A percentile compares a stretch with the other conserved stretches of the same genome.
Evolutionary conservation across 2,329 filamentous ascomycete species (phyloP).

Genomic region (Colletotrichum sublineola): DNA sequence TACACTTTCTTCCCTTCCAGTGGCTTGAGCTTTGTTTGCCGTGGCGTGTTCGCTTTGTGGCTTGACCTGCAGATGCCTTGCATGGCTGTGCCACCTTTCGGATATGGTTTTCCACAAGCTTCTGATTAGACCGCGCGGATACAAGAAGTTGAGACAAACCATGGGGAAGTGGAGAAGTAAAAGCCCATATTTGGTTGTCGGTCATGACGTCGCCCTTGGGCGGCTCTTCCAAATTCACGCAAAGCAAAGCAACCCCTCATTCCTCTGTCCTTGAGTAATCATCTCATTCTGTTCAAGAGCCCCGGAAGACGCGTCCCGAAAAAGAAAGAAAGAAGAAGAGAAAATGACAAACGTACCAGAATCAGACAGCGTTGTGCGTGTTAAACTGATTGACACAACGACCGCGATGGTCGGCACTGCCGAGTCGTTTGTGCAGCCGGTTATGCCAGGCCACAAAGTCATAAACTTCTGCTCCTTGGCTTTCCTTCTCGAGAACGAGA

Average conservation of each 20-base stretch:
- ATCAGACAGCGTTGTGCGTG: constrained; percentile 39
- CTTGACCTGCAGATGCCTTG: not conserved
- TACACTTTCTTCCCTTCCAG: not conserved
- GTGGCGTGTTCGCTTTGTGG: not conserved
- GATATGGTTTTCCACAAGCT: constrained; percentile 25
- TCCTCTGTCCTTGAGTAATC: not conserved
- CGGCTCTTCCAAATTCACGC: not conserved
- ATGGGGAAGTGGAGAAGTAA: constrained; percentile 27
- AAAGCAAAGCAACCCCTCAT: not conserved
- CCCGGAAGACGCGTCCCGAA: not conserved
- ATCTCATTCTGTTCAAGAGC: not conserved
- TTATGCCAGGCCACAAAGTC: constrained; percentile 41
- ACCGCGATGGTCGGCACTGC: constrained; percentile 36
- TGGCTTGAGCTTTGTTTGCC: not conserved
- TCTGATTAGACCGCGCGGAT: no score
- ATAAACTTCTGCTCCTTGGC: constrained; percentile 43
- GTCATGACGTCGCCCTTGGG: constrained; percentile 21
- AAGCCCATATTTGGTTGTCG: not conserved
- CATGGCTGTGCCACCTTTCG: not conserved
- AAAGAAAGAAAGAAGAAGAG: no score
- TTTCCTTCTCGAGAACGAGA: constrained; percentile 42
- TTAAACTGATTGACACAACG: constrained; percentile 43
- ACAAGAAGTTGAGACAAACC: not conserved
- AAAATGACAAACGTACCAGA: constrained; percentile 31
- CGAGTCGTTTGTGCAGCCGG: constrained; percentile 40